Percentiles rank a stretch among this genome's conserved stretches.
Conservation (phyloP, 371 early-diverging fungal genomes). For the Rhizopus microsporus region DNA sequence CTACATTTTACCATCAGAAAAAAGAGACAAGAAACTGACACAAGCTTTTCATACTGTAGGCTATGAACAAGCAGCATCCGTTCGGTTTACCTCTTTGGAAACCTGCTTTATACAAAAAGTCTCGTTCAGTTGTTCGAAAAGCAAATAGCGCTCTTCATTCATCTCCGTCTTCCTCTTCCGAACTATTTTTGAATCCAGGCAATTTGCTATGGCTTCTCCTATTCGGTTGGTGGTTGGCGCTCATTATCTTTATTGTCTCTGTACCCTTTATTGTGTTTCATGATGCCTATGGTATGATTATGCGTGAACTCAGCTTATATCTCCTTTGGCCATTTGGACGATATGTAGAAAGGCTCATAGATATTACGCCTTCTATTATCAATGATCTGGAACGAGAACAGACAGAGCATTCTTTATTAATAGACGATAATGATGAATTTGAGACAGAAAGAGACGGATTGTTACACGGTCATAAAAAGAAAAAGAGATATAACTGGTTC, state of each 20-base stretch:
- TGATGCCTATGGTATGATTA: conserved; percentile 64
- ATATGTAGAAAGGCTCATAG: conserved; percentile 69
- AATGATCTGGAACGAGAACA: conserved; percentile 19
- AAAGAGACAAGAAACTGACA: conserved; percentile 3
- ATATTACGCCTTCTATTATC: conserved; percentile 28
- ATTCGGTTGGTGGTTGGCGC: conserved; percentile 91
- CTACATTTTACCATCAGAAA: neutral
- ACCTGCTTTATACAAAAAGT: conserved; percentile 95
- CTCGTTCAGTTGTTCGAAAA: conserved; percentile 80
- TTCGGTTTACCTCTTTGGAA: conserved; percentile 97
- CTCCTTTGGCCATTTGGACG: conserved; percentile 95
- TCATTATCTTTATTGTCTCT: conserved; percentile 64
- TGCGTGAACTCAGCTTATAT: conserved; percentile 73
- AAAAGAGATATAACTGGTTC: conserved; percentile 19
- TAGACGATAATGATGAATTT: conserved; percentile 22
- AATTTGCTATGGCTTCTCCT: conserved; percentile 87
- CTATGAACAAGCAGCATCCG: conserved; percentile 86
- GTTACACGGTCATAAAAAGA: conserved; percentile 11
- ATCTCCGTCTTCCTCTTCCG: conserved; percentile 64
- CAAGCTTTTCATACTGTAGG: conserved; percentile 38
- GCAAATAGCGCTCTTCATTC: conserved; percentile 87
- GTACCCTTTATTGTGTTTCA: conserved; percentile 57
- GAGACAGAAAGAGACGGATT: conserved; percentile 19
- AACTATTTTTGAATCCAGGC: conserved; percentile 75
- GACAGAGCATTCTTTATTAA: conserved; percentile 9